Evolutionary conservation across 805 yeast species (phyloP), one percentile per base, ranked within the genome.

Genomic region (Candida mattraensis): DNA sequence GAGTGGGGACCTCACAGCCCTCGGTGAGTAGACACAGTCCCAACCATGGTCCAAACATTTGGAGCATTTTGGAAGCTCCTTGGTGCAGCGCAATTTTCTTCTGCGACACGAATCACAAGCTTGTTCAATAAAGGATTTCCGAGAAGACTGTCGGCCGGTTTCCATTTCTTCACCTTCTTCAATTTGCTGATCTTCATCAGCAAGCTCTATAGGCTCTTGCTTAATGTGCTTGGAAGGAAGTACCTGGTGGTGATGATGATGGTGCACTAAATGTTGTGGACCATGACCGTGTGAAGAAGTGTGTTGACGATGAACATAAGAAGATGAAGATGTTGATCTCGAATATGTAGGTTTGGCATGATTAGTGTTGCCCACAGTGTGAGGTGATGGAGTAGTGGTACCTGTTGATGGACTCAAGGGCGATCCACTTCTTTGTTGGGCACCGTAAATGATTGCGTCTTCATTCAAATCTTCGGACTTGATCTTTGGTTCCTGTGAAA

Each of bases 51-150:
- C 76, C 6, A 69, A 58, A 63, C 96, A 87, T 52, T 85, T 85
- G 28, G 80, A 65, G 53, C 95, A 87, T 44, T 72, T 74, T 2
- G 95, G 96, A 18, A 62, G 69, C 41, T 80, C 86, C 51, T 85
- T 87, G 19, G 94, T 78, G 56, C 96, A 87, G 54, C 80, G 81
- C 41, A 86, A 69, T 60, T 87, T 87, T 37, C 93, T 69, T 47
- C 78, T 75, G 23, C 95, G 74, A 56, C 96, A 87, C 3, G 89
- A 79, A 58, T 87, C 95, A 60, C 96, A 87, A 7, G 80, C 80
- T 53, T 75, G 81, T 52, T 75, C 80, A 19, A 73, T 71, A 12
- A 17, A 10, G 5, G 49, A 33, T 24, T 23, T 35, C 8, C 19
- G 24, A 3, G 21, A 24, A 3, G 16, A 6, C 10, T 12, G 18